Evolutionary conservation across 129 eudicot species (phyloP).

Genomic region (Ambrosia trifida): DNA sequence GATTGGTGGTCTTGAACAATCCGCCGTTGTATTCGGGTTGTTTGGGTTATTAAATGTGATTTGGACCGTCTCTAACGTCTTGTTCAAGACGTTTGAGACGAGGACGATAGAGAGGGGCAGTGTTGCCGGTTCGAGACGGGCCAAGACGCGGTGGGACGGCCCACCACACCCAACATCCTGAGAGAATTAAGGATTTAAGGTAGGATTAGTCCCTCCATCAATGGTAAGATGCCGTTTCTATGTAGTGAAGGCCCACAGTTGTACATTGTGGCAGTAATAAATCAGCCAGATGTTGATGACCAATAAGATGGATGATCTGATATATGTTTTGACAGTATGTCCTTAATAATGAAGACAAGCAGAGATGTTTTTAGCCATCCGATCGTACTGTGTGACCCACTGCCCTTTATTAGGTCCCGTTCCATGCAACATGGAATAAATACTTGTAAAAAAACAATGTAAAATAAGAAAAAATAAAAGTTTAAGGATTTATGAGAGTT

Average conservation of each 20-base stretch:
- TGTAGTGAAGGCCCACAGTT: conserved; percentile 29
- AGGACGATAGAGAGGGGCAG: no score
- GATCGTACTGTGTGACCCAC: conserved; percentile 40
- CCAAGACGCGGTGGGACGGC: no score
- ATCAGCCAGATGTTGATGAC: conserved; percentile 38
- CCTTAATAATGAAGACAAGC: conserved; percentile 36
- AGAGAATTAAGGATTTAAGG: no score
- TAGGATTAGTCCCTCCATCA: not conserved
- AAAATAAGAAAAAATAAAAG: no score
- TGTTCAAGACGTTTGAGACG: no score
- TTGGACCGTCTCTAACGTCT: no score
- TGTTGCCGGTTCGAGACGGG: no score
- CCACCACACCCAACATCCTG: no score
- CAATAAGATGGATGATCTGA: conserved; percentile 33
- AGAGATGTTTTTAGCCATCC: conserved; percentile 37
- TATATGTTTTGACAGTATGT: conserved; percentile 33
- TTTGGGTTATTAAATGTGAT: no score
- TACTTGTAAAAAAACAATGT: not conserved
- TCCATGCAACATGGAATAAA: conserved; percentile 46
- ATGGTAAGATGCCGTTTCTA: conserved; percentile 25
- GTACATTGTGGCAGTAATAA: conserved; percentile 31
- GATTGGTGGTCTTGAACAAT: no score
- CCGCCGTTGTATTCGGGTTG: no score
- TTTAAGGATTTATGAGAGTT: no score
- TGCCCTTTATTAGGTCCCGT: conserved; percentile 35